A percentile compares a stretch with the other conserved stretches of the same genome.
These are phyloP conservation scores for Alnus rubra DNA, from an alignment of 306 rosid genomes.

Conservation along the genomic window DNA sequence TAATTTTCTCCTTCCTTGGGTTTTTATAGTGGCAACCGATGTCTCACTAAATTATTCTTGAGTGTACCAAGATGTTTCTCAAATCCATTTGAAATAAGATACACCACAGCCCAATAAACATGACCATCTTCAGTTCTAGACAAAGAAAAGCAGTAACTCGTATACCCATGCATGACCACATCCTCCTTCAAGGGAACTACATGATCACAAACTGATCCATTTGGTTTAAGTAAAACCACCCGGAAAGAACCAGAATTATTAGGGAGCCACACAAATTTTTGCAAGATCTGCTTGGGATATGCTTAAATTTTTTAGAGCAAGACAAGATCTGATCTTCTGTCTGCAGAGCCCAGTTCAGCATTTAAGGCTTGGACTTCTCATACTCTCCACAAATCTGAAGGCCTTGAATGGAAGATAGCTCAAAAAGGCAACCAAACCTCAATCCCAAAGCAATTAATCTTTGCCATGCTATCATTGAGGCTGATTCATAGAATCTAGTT, in stretches of 20 bases:
- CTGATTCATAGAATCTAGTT: too few relatives aligned
- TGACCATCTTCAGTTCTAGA: not conserved
- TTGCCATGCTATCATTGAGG: too few relatives aligned
- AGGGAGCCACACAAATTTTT: not conserved
- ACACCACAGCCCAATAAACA: not conserved
- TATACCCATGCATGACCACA: not conserved
- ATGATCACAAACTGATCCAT: not conserved
- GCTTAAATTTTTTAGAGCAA: not conserved
- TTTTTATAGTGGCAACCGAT: not conserved
- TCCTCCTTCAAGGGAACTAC: not conserved
- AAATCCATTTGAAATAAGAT: not conserved
- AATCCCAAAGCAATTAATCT: too few relatives aligned
- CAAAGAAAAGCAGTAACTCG: not conserved
- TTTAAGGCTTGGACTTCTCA: not conserved
- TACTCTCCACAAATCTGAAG: not conserved
- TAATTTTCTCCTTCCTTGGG: not conserved
- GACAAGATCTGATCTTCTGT: not conserved
- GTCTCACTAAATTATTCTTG: not conserved
- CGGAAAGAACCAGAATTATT: not conserved
- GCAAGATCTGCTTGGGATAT: not conserved
- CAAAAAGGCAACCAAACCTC: not conserved
- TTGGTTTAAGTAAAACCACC: not conserved
- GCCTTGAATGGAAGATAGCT: not conserved
- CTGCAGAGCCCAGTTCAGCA: not conserved
- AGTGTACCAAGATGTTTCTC: not conserved